phyloP scores from a whole-genome alignment of 2,329 filamentous ascomycete genomes.

The Ophiosphaerella narmari region DNA sequence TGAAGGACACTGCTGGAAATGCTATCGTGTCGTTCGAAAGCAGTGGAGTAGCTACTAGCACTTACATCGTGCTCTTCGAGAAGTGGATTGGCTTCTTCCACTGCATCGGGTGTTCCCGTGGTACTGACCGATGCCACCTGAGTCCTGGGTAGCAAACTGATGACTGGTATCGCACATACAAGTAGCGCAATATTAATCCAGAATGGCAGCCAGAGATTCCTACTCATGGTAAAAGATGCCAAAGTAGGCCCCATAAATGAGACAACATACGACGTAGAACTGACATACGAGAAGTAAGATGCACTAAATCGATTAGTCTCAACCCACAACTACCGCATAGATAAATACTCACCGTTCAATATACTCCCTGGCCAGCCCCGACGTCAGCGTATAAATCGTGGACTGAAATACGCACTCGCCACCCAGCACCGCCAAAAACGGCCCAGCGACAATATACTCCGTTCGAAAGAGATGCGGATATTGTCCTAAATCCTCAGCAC shows the following conservation, averaged over 20 bases:
- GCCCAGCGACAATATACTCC: constrained; percentile 36
- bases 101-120: background rate
- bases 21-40: constrained; percentile 26
- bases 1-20: constrained; percentile 18
- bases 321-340: background rate
- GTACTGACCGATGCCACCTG: background rate
- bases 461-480: constrained; percentile 32
- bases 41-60: constrained; percentile 22
- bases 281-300: constrained; percentile 44
- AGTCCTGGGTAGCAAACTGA: constrained; percentile 24
- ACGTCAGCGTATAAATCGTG: constrained; percentile 41
- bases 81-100: constrained; percentile 29
- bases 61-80: constrained; percentile 17
- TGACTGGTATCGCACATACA: constrained; percentile 29
- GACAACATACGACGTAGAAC: constrained; percentile 41
- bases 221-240: constrained; percentile 41
- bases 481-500: constrained; percentile 22
- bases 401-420: constrained; percentile 46
- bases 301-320: constrained; percentile 24
- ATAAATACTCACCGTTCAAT: constrained; percentile 31
- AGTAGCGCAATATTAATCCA: constrained; percentile 39
- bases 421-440: constrained; percentile 39
- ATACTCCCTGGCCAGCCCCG: constrained; percentile 37
- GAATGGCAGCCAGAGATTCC: constrained; percentile 44
- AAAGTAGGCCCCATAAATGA: constrained; percentile 42